Percentiles rank a stretch among this genome's conserved stretches.
Evolutionary conservation across 192 early-diverging fungal species (phyloP).

Genomic region (Mortierella claussenii): DNA sequence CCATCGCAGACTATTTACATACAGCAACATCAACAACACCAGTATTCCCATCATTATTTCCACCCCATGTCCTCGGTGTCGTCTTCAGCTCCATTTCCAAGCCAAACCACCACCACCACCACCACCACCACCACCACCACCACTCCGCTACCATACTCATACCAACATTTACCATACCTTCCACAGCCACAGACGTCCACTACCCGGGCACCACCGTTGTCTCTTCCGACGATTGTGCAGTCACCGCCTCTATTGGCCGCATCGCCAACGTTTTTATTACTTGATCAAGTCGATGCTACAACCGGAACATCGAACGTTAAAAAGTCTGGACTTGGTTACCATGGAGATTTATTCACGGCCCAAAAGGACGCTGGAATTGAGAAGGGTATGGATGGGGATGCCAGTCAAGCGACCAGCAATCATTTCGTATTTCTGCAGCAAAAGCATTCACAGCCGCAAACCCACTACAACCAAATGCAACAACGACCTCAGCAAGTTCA

Average conservation of each 20-base stretch:
- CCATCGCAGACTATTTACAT: not conserved
- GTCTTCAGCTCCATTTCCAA: not conserved
- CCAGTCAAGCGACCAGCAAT: not conserved
- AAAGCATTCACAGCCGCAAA: too few relatives aligned
- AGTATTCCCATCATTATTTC: not conserved
- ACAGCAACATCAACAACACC: not conserved
- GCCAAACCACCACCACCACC: too few relatives aligned
- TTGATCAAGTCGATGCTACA: too few relatives aligned
- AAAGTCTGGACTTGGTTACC: too few relatives aligned
- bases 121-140: too few relatives aligned
- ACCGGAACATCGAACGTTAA: too few relatives aligned
- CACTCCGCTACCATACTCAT: not conserved
- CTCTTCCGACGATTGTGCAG: not conserved
- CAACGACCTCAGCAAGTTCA: too few relatives aligned
- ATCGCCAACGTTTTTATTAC: too few relatives aligned
- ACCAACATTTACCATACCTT: not conserved
- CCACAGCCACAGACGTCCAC: not conserved
- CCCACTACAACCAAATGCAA: too few relatives aligned
- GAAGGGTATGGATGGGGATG: not conserved
- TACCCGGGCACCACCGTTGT: not conserved
- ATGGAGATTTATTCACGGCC: too few relatives aligned
- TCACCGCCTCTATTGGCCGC: not conserved
- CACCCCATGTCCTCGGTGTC: too few relatives aligned
- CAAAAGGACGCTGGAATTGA: too few relatives aligned
- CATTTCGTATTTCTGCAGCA: conserved; percentile 16